These are phyloP conservation scores for Yamadazyma siamensis DNA, from an alignment of 1,139 yeast genomes.

Conservation along the genomic window DNA sequence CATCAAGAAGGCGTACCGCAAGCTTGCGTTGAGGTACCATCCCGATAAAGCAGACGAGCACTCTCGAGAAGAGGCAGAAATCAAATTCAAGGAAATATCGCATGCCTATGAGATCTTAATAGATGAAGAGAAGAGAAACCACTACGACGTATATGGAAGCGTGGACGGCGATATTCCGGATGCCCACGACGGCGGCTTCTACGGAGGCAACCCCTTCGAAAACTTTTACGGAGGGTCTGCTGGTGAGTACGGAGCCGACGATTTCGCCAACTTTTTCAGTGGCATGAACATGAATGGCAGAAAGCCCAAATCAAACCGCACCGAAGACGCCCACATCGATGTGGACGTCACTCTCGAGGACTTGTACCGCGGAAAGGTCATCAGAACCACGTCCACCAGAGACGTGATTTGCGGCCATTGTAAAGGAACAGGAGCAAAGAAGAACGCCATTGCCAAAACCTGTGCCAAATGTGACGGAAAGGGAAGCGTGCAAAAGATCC, in stretches of 20 bases:
- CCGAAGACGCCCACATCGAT: conserved; percentile 66
- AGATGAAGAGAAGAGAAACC: conserved; percentile 56
- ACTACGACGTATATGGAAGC: conserved; percentile 58
- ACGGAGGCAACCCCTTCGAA: conserved; percentile 41
- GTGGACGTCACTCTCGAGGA: conserved; percentile 71
- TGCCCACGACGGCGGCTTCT: conserved; percentile 15
- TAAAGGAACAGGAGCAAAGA: conserved; percentile 70
- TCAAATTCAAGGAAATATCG: conserved; percentile 68
- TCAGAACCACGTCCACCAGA: conserved; percentile 73
- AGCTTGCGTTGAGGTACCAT: conserved; percentile 68
- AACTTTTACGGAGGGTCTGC: conserved; percentile 26
- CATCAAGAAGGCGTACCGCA: conserved; percentile 74
- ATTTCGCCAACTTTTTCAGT: conserved; percentile 69
- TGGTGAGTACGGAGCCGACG: conserved; percentile 53
- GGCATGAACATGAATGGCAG: conserved; percentile 34
- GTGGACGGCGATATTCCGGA: conserved; percentile 28
- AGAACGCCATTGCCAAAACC: conserved; percentile 51
- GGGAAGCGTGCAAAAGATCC: conserved; percentile 59
- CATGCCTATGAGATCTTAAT: conserved; percentile 75
- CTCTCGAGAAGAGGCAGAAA: conserved; percentile 64
- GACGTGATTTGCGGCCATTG: conserved; percentile 70
- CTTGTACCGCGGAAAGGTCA: conserved; percentile 74
- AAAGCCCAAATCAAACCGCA: conserved; percentile 21
- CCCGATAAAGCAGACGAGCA: conserved; percentile 78
- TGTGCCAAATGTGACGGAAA: conserved; percentile 74